Conservation (phyloP, 352 stramenopile species). For the Phytopythium vexans region DNA sequence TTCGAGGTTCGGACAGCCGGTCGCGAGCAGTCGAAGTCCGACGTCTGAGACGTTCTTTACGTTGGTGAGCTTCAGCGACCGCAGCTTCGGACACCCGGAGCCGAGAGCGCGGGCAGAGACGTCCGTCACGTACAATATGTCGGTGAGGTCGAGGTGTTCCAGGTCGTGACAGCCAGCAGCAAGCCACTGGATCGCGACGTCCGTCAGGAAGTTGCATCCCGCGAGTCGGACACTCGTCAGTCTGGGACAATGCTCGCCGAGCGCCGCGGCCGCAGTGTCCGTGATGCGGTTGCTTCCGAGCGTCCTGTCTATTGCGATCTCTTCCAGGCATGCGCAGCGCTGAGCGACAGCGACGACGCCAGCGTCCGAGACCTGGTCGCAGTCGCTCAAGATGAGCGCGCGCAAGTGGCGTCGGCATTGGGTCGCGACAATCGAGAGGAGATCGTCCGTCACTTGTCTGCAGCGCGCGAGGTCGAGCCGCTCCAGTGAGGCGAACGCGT, state of each 20-base stretch:
- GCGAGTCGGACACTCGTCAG: slow-evolving; percentile 65
- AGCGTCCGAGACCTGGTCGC: slow-evolving; percentile 77
- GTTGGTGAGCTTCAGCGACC: slow-evolving; percentile 41
- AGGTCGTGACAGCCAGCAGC: slow-evolving; percentile 73
- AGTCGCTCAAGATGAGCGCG: slow-evolving; percentile 77
- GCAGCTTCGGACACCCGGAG: slow-evolving; percentile 27
- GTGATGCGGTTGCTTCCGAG: slow-evolving; percentile 74
- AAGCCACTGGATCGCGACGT: slow-evolving; percentile 90
- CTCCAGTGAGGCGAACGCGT: slow-evolving; percentile 45
- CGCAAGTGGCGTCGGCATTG: slow-evolving; percentile 57
- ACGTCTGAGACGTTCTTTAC: slow-evolving; percentile 80
- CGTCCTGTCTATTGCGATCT: slow-evolving; percentile 59
- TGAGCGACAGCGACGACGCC: slow-evolving; percentile 81
- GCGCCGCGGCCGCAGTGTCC: slow-evolving; percentile 82
- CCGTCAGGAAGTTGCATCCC: slow-evolving; percentile 87
- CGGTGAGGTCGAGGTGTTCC: slow-evolving; percentile 72
- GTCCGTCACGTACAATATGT: slow-evolving; percentile 87
- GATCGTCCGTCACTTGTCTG: slow-evolving; percentile 75
- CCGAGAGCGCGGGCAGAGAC: slow-evolving; percentile 51
- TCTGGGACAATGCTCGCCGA: slow-evolving; percentile 58
- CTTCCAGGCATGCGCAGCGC: slow-evolving; percentile 65
- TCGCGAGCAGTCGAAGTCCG: slow-evolving; percentile 80
- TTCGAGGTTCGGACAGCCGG: slow-evolving; percentile 77
- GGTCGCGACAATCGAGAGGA: slow-evolving; percentile 78
- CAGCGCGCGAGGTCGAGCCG: slow-evolving; percentile 73